These are phyloP conservation scores for Paraphaeosphaeria sporulosa DNA, from an alignment of 2,329 filamentous ascomycete genomes.

Conservation along the genomic window DNA sequence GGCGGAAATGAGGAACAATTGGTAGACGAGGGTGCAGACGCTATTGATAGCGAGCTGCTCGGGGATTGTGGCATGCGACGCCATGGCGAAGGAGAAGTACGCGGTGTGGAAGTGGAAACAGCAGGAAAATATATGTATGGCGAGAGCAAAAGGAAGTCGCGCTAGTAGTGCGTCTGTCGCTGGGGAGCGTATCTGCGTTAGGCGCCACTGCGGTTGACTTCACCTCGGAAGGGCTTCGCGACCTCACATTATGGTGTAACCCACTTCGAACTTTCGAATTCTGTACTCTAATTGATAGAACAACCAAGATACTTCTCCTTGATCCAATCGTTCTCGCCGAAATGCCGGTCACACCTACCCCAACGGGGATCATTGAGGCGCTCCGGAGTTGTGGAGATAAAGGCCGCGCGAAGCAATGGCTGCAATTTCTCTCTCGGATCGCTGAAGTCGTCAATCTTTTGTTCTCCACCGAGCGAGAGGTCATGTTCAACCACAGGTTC, in stretches of 20 bases:
- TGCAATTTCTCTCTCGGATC: neutral
- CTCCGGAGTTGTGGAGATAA: neutral
- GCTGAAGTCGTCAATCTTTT: neutral
- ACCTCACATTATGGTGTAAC: neutral
- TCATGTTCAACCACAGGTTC: neutral
- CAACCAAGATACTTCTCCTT: neutral
- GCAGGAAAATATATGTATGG: neutral
- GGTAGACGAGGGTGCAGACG: neutral
- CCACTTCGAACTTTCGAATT: neutral
- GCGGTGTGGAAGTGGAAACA: neutral
- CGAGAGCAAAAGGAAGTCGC: neutral
- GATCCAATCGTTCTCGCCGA: neutral
- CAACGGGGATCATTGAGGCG: neutral
- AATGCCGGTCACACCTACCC: neutral
- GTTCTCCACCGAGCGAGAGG: neutral
- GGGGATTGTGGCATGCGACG: neutral
- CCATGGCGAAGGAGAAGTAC: neutral
- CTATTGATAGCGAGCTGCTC: neutral
- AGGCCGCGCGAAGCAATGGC: neutral
- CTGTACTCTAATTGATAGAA: neutral
- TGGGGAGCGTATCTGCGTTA: neutral
- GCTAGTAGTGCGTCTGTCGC: neutral
- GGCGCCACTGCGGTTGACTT: neutral
- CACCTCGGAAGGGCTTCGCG: neutral
- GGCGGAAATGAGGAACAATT: neutral